Conservation (phyloP, 345 rosid species). For the Barbarea vulgaris region DNA sequence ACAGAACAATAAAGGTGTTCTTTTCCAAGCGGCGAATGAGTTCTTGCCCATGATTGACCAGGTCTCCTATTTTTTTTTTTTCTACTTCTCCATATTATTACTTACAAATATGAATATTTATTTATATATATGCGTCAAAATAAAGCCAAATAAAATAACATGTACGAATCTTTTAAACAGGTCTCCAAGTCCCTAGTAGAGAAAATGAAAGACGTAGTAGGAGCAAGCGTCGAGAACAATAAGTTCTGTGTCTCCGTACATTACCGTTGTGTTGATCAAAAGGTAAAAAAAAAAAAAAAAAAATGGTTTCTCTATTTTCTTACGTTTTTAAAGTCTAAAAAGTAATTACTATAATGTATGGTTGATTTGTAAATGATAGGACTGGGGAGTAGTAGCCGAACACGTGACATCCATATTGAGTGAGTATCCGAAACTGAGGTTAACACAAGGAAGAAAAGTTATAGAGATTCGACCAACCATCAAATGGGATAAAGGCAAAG, state of each 20-base stretch:
- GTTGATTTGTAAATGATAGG: conserved; percentile 44
- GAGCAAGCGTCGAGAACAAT: conserved; percentile 83
- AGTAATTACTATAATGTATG: not conserved
- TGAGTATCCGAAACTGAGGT: conserved; percentile 67
- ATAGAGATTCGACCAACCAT: conserved; percentile 88
- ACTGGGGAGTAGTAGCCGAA: conserved; percentile 65
- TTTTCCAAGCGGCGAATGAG: conserved; percentile 83
- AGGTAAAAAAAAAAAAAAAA: conserved; percentile 44
- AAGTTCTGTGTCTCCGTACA: conserved; percentile 89
- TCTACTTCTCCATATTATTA: not conserved
- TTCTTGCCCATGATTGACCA: conserved; percentile 83
- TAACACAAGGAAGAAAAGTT: conserved; percentile 84
- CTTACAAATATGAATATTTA: not conserved
- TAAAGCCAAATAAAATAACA: not conserved
- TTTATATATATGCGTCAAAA: not conserved
- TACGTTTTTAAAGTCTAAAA: not conserved
- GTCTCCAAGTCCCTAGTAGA: conserved; percentile 49
- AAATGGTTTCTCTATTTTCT: not conserved
- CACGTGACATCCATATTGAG: conserved; percentile 57
- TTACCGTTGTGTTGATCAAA: conserved; percentile 82
- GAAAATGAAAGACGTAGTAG: conserved; percentile 60
- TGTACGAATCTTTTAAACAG: conserved; percentile 32
- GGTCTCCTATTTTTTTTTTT: conserved; percentile 40
- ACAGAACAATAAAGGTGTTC: conserved; percentile 52
- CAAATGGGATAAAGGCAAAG: conserved; percentile 95